Evolutionary conservation across 1,284 basidiomycete species (phyloP).

Genomic region (Cryptococcus sp.): DNA sequence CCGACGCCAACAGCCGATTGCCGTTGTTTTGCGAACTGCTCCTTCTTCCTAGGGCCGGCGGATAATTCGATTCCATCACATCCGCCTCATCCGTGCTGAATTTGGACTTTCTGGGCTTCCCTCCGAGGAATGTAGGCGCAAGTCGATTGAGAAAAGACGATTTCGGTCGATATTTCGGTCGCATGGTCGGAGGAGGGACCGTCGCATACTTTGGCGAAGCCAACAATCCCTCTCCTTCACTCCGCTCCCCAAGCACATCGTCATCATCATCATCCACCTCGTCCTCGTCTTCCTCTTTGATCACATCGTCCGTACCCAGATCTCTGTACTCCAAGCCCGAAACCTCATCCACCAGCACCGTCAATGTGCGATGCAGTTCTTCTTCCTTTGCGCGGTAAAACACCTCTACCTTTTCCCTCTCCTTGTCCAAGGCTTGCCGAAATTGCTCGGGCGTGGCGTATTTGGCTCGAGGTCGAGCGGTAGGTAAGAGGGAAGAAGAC

Average conservation of each 20-base stretch:
- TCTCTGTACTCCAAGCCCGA: conserved; percentile 62
- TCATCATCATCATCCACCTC: conserved; percentile 59
- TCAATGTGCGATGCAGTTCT: conserved; percentile 62
- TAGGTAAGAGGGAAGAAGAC: conserved; percentile 42
- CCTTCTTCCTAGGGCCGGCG: conserved; percentile 18
- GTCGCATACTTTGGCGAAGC: conserved; percentile 10
- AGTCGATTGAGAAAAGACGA: conserved; percentile 19
- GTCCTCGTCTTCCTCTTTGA: conserved; percentile 53
- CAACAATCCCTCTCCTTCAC: conserved; percentile 19
- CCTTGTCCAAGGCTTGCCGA: conserved; percentile 68
- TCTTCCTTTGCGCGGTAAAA: conserved; percentile 78
- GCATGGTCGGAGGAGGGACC: background rate
- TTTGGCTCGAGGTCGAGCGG: conserved; percentile 37
- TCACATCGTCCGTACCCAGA: conserved; percentile 48
- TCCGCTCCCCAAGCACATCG: conserved; percentile 34
- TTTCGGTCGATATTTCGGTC: conserved; percentile 16
- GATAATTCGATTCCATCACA: conserved; percentile 38
- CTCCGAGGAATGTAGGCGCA: conserved; percentile 7
- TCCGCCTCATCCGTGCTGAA: conserved; percentile 33
- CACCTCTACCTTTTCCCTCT: conserved; percentile 71
- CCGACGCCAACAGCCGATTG: background rate
- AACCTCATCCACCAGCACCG: conserved; percentile 62
- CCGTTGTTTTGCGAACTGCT: conserved; percentile 4
- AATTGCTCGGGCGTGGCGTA: conserved; percentile 57
- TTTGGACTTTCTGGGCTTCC: conserved; percentile 12